These are phyloP conservation scores for Tagetes erecta DNA, from an alignment of 129 eudicot genomes.

Conservation along the genomic window DNA sequence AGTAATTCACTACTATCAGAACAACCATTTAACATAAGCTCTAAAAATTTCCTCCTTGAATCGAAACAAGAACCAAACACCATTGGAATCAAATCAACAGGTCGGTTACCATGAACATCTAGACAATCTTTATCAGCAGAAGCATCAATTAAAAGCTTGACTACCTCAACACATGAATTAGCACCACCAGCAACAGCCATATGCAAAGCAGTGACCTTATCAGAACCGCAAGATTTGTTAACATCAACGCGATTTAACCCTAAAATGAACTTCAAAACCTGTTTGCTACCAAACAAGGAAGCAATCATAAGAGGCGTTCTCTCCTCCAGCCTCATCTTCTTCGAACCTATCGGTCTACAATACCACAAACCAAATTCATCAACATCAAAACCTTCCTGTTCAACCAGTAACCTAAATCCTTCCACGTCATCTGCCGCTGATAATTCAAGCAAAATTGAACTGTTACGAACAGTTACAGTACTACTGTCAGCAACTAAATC, in stretches of 20 bases:
- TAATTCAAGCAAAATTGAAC: conserved; percentile 61
- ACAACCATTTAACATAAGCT: conserved; percentile 45
- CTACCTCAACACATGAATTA: conserved; percentile 44
- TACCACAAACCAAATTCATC: conserved; percentile 60
- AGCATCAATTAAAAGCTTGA: conserved; percentile 62
- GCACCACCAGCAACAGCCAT: conserved; percentile 76
- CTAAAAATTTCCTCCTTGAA: conserved; percentile 46
- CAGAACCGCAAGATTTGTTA: conserved; percentile 70
- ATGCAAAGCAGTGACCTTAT: conserved; percentile 73
- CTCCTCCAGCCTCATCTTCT: conserved; percentile 66
- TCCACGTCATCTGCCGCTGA: conserved; percentile 61
- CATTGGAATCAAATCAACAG: conserved; percentile 48
- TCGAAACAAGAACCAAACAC: conserved; percentile 31
- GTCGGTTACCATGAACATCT: conserved; percentile 64
- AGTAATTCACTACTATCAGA: conserved; percentile 27
- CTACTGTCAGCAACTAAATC: conserved; percentile 39
- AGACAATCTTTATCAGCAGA: conserved; percentile 51
- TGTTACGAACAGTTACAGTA: conserved; percentile 23
- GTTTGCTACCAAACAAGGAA: conserved; percentile 73
- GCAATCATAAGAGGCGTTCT: conserved; percentile 79
- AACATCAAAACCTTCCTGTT: conserved; percentile 50
- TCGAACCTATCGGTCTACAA: conserved; percentile 59
- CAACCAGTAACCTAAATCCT: conserved; percentile 47
- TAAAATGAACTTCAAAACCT: conserved; percentile 51
- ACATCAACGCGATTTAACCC: conserved; percentile 52